These are phyloP conservation scores for Epichloe coenophiala DNA, from an alignment of 2,329 filamentous ascomycete species.

Conservation along the genomic window DNA sequence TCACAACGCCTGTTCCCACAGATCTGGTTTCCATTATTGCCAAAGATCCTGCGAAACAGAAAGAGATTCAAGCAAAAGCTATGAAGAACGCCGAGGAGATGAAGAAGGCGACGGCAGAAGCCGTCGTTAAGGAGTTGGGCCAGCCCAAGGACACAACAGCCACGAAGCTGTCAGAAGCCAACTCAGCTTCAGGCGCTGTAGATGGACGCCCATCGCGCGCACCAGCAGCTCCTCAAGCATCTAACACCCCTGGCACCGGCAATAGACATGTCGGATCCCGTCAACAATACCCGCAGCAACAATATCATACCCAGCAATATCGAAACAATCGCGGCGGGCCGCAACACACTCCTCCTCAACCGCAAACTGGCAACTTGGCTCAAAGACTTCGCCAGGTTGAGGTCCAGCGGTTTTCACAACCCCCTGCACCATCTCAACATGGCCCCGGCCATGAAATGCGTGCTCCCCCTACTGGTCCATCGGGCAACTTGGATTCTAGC, in stretches of 20 bases:
- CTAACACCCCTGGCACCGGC: slow-evolving; percentile 10
- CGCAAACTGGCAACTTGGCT: slow-evolving; percentile 31
- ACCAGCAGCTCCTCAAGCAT: slow-evolving; percentile 20
- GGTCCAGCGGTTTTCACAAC: slow-evolving; percentile 35
- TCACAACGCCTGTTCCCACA: slow-evolving; percentile 79
- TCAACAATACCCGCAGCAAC: slow-evolving; percentile 33
- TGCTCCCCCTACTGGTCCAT: slow-evolving; percentile 64
- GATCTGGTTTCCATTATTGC: slow-evolving; percentile 91
- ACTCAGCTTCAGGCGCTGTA: slow-evolving; percentile 7
- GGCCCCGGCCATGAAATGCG: slow-evolving; percentile 51
- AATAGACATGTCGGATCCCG: slow-evolving; percentile 35
- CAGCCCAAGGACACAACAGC: slow-evolving; percentile 28
- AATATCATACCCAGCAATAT: slow-evolving; percentile 33
- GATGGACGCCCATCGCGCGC: slow-evolving; percentile 21
- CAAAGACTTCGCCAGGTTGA: slow-evolving; percentile 39
- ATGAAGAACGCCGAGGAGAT: slow-evolving; percentile 59
- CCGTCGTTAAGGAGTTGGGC: slow-evolving; percentile 28
- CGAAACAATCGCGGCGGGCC: slow-evolving; percentile 32
- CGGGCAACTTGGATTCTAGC: slow-evolving; percentile 38
- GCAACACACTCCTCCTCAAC: slow-evolving; percentile 27
- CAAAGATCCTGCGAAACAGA: slow-evolving; percentile 90
- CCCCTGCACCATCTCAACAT: slow-evolving; percentile 30
- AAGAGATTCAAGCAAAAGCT: slow-evolving; percentile 82
- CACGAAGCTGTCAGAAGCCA: slow-evolving; percentile 22
- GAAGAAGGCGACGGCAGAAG: slow-evolving; percentile 39